These are phyloP conservation scores for Kuraishia floccosa DNA, from an alignment of 805 yeast species.

Conservation along the genomic window DNA sequence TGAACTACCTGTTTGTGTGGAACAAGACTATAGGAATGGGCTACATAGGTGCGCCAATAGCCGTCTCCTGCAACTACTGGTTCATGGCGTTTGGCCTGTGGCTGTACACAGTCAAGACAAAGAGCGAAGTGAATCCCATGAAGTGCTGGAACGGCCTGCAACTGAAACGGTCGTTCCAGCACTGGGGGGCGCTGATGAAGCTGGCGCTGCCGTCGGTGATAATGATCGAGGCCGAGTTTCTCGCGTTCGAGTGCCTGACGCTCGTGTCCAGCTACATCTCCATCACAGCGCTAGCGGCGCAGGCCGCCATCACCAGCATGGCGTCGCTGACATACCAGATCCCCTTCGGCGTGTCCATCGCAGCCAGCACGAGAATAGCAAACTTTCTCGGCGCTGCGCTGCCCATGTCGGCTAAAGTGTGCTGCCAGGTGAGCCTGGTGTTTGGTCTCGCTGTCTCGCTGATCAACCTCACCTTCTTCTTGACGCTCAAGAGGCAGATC, in stretches of 20 bases:
- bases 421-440: constrained; percentile 23
- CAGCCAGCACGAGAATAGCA: constrained; percentile 46
- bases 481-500: constrained; percentile 26
- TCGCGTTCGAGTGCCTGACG: constrained; percentile 46
- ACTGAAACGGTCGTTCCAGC: constrained; percentile 23
- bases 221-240: constrained; percentile 50
- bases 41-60: constrained; percentile 48
- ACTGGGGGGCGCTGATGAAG: constrained; percentile 30
- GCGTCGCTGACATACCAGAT: constrained; percentile 40
- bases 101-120: constrained; percentile 24
- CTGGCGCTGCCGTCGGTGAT: constrained; percentile 45
- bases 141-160: constrained; percentile 41
- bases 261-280: constrained; percentile 44
- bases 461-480: constrained; percentile 34
- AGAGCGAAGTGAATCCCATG: constrained; percentile 26
- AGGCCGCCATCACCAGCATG: constrained; percentile 31
- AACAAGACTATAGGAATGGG: constrained; percentile 34
- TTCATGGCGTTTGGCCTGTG: constrained; percentile 36
- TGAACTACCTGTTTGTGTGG: constrained; percentile 36
- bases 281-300: constrained; percentile 41
- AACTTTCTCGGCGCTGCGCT: constrained; percentile 35
- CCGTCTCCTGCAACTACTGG: constrained; percentile 47
- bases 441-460: constrained; percentile 24
- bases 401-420: constrained; percentile 22
- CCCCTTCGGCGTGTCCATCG: constrained; percentile 49